Evolutionary conservation across 2,329 filamentous ascomycete genomes (phyloP), one percentile per base, ranked within the genome.

Genomic region (Aspergillus piperis): DNA sequence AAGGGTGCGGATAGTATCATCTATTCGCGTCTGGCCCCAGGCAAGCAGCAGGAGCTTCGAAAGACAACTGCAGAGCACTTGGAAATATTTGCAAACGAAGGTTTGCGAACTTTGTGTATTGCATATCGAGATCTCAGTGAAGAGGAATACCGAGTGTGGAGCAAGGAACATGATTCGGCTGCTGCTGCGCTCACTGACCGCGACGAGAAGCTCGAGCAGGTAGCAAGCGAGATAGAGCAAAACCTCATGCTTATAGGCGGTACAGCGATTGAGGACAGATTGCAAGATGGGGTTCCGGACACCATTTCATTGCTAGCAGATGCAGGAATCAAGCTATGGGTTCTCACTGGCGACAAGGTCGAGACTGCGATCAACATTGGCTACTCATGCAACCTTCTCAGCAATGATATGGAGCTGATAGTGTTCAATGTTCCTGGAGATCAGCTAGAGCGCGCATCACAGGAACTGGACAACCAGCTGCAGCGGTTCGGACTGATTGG

Each of bases 361-460:
- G 95, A 99, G 79, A 99, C 95, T 23, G 95, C 96, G 60, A 99
- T 99, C 86, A 99, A 99, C 79, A 99, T 99, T 73, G 95, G 95
- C 2, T 99, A 98, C 78, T 99, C 96, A 10, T 99, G 96, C 81
- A 99, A 99, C 69, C 83, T 99, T 32, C 85, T 99, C 58, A 92
- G 94, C 78, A 99, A 97, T 76, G 91, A 96, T 67, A 97, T 99
- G 95, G 95, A 99, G 68, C 81, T 99, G 63, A 90, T 99, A 65
- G 87, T 96, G 52, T 83, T 99, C 68, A 96, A 96, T 73, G 84
- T 95, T 30, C 86, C 90, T 1, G 91, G 96, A 65, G 89, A 92
- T 58, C 84, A 88, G 62, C 68, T 89, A 8, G 80, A 82, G 11
- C 80, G 81, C 38, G 85, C 92, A 2, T 88, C 90, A 65, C 82